Percentiles rank a stretch among this genome's conserved stretches.
Conservation (phyloP, 306 rosid species). For the Castanea mollissima region DNA sequence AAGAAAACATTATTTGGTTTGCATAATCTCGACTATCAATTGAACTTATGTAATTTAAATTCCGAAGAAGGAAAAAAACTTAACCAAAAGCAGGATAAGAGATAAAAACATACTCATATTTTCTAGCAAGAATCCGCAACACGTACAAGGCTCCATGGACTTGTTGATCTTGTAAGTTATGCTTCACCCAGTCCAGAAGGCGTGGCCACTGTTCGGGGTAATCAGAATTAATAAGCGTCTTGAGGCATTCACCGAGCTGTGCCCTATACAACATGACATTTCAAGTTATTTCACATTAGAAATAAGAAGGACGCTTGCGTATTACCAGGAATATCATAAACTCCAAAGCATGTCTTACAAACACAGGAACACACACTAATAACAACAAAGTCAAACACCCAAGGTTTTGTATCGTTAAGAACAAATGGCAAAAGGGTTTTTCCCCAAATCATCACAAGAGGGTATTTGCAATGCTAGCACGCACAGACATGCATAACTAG, state of each 20-base stretch:
- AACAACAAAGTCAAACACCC: neutral
- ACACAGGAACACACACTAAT: neutral
- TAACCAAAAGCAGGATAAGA: neutral
- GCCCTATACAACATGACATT: constrained; percentile 49
- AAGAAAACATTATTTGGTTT: neutral
- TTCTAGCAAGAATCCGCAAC: constrained; percentile 89
- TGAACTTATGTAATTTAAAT: neutral
- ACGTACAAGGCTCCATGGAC: constrained; percentile 90
- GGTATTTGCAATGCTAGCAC: neutral
- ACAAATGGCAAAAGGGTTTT: neutral
- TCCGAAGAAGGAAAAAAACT: neutral
- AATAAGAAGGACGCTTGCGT: neutral
- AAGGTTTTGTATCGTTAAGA: neutral
- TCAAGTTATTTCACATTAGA: neutral
- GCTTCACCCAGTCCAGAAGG: constrained; percentile 97
- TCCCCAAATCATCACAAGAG: neutral
- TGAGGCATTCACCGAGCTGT: constrained; percentile 94
- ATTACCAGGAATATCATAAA: neutral
- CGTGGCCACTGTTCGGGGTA: constrained; percentile 97
- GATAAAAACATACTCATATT: constrained; percentile 78
- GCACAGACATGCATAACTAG: neutral
- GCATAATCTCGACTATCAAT: neutral
- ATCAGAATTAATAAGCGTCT: constrained; percentile 85
- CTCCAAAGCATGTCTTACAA: neutral
- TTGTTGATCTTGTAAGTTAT: constrained; percentile 82